These are phyloP conservation scores for Lolium perenne DNA, from an alignment of 176 grass and related monocot species.

Conservation along the genomic window DNA sequence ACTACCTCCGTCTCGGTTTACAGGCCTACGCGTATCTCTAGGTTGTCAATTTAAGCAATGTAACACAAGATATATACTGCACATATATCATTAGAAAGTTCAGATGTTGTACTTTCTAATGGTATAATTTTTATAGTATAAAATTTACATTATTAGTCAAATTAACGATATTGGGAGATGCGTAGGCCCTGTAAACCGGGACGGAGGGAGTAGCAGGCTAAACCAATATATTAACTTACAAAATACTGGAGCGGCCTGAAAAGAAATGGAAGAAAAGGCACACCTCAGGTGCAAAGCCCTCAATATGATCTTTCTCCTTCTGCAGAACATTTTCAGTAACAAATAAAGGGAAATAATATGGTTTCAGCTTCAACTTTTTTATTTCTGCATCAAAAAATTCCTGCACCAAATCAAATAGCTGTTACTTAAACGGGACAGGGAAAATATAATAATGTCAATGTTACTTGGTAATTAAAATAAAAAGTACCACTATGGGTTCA, in stretches of 20 bases:
- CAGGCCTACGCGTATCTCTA: no score
- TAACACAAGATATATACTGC: no score
- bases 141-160: no score
- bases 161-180: no score
- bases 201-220: not conserved
- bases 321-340: conserved; percentile 97
- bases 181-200: no score
- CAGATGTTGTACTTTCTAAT: no score
- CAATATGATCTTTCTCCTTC: conserved; percentile 97
- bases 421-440: conserved; percentile 27
- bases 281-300: conserved; percentile 98
- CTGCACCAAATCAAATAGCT: conserved; percentile 50
- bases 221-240: not conserved
- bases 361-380: conserved; percentile 88
- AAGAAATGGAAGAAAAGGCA: conserved; percentile 28
- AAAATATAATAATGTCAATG: not conserved
- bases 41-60: no score
- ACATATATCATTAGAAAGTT: no score
- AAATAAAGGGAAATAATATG: conserved; percentile 93
- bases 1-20: no score
- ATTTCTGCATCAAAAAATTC: conserved; percentile 95
- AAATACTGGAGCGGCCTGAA: not conserved
- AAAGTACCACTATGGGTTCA: not conserved
- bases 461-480: not conserved
- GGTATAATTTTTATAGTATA: no score